phyloP scores from a whole-genome alignment of 306 rosid species.

The Acacia acuminata region DNA sequence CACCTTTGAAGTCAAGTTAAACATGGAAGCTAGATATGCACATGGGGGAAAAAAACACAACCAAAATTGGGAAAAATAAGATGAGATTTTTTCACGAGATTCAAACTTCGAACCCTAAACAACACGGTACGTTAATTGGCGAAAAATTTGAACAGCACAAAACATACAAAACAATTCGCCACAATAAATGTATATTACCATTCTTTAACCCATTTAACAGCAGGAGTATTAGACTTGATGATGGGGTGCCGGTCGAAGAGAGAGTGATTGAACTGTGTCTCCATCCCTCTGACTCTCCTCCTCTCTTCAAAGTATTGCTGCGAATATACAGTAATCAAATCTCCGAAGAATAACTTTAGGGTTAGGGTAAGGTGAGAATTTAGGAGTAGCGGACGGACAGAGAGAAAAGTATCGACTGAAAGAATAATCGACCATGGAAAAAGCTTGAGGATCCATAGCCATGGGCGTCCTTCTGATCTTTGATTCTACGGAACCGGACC shows the following conservation, averaged over 20 bases:
- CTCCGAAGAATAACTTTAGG: neutral
- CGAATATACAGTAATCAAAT: neutral
- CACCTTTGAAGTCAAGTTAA: neutral
- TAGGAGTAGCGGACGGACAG: neutral
- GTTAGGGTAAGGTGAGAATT: conserved; percentile 11
- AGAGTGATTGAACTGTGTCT: conserved; percentile 65
- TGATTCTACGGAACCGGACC: neutral
- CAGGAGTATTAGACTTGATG: conserved; percentile 67
- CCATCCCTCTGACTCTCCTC: conserved; percentile 45
- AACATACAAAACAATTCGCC: neutral
- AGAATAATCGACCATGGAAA: neutral
- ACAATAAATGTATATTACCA: conserved; percentile 45
- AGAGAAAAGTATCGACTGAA: neutral
- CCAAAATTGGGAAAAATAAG: neutral
- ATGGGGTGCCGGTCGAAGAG: conserved; percentile 69
- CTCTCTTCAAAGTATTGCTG: neutral
- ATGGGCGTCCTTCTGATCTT: conserved; percentile 15
- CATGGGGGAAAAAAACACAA: neutral
- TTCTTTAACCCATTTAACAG: conserved; percentile 80
- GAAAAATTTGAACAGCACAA: neutral
- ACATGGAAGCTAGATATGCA: neutral
- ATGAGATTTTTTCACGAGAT: neutral
- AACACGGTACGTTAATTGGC: neutral
- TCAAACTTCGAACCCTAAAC: neutral
- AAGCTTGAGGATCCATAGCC: conserved; percentile 19